Base-by-base conservation (phyloP, 352 stramenopile genomes). In the Phytophthora cajani region DNA sequence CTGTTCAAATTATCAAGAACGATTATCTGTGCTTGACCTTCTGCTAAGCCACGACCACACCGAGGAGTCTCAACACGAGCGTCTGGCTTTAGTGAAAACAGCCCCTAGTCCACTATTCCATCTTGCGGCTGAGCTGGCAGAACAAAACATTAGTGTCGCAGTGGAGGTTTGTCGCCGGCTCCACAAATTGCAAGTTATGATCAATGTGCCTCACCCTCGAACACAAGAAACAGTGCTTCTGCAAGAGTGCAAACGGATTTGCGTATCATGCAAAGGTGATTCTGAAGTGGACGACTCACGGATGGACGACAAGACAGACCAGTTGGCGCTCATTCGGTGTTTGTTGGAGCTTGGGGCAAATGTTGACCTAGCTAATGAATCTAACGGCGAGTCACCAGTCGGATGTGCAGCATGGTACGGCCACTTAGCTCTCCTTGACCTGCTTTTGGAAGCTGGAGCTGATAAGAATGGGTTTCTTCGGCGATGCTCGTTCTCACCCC, bases 191-290 rank as follows among this genome's bases (percentile, higher is more conserved):
- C 70, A 78, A 46, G 64, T 87, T 55, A 81, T 88, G 57, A 82
- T 91, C 44, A 88, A 91, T 51, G 60, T 77, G 47, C 12, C 78
- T 3, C 75, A 89, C 47, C 49, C 64, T n/a, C 44, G 23, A 32
- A 88, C 73, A 7, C 56, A 54, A 0, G 83, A 91, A 51, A 84
- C 81, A 0, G 83, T 77, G 7, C 57, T 91, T 1, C 65, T 91
- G 8, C 76, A 82, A 64, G 81, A 91, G 23, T 91, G 83, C 58
- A 89, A 89, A 60, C 79, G 80, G 1, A 59, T 89, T 30, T 88
- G 83, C 52, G 19, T 47, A 4, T 2, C 42, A 57, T 21, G 19
- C 9, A 67, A 51, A 5, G 38, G 30, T 9, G 42, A 16, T 10
- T 59, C 19, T 19, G 19, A 54, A 44, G 8, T 16, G 30, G 25